These are phyloP conservation scores for Helianthus tuberosus DNA, from an alignment of 129 eudicot genomes.

Conservation along the genomic window DNA sequence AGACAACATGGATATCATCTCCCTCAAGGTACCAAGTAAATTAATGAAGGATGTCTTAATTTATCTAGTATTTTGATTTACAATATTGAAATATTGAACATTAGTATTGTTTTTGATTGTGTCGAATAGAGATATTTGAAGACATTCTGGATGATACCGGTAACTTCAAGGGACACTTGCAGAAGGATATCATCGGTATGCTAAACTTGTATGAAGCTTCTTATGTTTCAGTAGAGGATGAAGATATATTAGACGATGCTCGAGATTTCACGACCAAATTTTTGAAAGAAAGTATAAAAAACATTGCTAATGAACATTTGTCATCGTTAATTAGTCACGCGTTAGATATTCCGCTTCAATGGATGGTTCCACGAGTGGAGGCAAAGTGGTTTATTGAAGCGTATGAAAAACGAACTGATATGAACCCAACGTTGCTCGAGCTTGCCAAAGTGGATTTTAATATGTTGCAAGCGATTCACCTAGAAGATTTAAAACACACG, in stretches of 20 bases:
- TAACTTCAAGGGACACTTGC: not conserved
- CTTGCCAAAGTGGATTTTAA: too few relatives aligned
- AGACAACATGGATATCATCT: constrained; percentile 43
- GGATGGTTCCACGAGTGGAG: constrained; percentile 28
- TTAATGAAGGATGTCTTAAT: not conserved
- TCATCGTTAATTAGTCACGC: constrained; percentile 24
- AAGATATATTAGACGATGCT: constrained; percentile 20
- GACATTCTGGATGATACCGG: not conserved
- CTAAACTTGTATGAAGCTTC: constrained; percentile 37
- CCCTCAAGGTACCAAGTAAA: constrained; percentile 40
- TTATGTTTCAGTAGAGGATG: constrained; percentile 30
- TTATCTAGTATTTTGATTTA: not conserved
- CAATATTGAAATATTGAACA: not conserved
- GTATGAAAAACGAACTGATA: too few relatives aligned
- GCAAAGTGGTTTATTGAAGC: too few relatives aligned
- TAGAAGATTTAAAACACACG: constrained; percentile 17
- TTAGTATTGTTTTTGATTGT: not conserved
- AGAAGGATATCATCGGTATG: constrained; percentile 14
- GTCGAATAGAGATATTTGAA: constrained; percentile 17
- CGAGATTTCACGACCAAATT: constrained; percentile 23
- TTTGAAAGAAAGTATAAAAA: constrained; percentile 3
- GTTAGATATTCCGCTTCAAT: constrained; percentile 29
- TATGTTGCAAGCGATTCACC: too few relatives aligned
- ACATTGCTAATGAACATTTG: not conserved
- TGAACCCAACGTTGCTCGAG: too few relatives aligned